Conservation (phyloP, 2,329 filamentous ascomycete genomes). For the Chaetomiaceae sp. region DNA sequence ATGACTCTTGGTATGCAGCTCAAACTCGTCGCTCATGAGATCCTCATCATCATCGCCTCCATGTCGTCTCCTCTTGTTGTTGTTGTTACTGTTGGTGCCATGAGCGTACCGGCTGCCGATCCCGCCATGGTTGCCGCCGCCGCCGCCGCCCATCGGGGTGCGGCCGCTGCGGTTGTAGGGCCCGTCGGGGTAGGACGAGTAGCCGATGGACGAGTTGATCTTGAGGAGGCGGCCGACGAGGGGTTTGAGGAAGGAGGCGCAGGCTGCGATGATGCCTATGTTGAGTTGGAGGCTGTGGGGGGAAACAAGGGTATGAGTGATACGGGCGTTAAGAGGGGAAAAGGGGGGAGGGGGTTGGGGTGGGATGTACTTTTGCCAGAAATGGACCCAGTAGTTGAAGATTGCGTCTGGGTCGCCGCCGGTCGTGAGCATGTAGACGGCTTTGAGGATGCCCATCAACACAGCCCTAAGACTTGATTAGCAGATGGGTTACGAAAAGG, state of each 20-base stretch:
- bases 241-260: slow-evolving; percentile 13
- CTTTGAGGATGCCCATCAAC: slow-evolving; percentile 12
- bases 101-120: slow-evolving; percentile 11
- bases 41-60: too few species aligned
- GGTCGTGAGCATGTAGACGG: slow-evolving; percentile 11
- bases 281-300: slow-evolving; percentile 9
- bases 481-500: background rate
- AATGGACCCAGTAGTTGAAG: slow-evolving; percentile 13
- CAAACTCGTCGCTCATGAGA: slow-evolving; percentile 13
- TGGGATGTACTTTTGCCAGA: slow-evolving; percentile 9
- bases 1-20: slow-evolving; percentile 11
- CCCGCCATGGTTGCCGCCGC: too few species aligned
- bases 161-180: background rate
- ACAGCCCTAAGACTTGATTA: background rate
- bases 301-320: background rate
- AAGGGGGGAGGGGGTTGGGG: too few species aligned
- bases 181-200: slow-evolving; percentile 5
- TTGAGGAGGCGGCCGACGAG: slow-evolving; percentile 13
- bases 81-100: background rate
- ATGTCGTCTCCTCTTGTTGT: too few species aligned
- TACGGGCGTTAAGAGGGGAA: too few species aligned
- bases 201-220: slow-evolving; percentile 2
- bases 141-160: background rate
- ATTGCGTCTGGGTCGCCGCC: slow-evolving; percentile 6
- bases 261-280: slow-evolving; percentile 14